Conservation (phyloP, 2,329 filamentous ascomycete species). For the Arthrobotrys iridis region DNA sequence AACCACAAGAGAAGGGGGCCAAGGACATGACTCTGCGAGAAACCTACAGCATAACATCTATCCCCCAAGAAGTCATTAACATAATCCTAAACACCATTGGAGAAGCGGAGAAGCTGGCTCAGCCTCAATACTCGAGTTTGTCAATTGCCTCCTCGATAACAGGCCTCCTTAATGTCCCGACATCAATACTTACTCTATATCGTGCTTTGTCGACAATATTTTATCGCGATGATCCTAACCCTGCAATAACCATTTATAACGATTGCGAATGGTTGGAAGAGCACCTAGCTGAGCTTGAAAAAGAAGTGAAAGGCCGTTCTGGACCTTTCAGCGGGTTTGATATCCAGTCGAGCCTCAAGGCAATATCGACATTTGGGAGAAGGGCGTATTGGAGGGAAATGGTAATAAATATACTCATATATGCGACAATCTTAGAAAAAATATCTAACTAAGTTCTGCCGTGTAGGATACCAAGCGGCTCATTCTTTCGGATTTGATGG, state of each 20-base stretch:
- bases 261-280: conserved; percentile 73
- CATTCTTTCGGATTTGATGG: conserved; percentile 56
- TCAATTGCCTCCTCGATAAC: conserved; percentile 74
- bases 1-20: conserved; percentile 44
- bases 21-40: conserved; percentile 80
- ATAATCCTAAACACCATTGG: conserved; percentile 71
- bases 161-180: conserved; percentile 77
- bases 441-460: background rate
- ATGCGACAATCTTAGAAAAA: background rate
- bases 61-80: conserved; percentile 80
- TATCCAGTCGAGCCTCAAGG: conserved; percentile 35
- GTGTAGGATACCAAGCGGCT: conserved; percentile 44
- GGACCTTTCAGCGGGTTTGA: conserved; percentile 19
- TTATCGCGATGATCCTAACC: conserved; percentile 71
- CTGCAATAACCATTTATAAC: conserved; percentile 76
- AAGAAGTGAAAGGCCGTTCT: conserved; percentile 28
- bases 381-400: conserved; percentile 53
- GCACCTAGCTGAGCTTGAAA: conserved; percentile 58
- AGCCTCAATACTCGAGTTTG: conserved; percentile 62
- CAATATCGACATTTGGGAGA: conserved; percentile 56
- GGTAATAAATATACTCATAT: conserved; percentile 4
- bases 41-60: conserved; percentile 85
- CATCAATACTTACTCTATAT: conserved; percentile 79
- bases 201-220: conserved; percentile 78
- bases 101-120: conserved; percentile 65